phyloP scores from a whole-genome alignment of 176 grass and related monocot genomes.

The Zoysia japonica region DNA sequence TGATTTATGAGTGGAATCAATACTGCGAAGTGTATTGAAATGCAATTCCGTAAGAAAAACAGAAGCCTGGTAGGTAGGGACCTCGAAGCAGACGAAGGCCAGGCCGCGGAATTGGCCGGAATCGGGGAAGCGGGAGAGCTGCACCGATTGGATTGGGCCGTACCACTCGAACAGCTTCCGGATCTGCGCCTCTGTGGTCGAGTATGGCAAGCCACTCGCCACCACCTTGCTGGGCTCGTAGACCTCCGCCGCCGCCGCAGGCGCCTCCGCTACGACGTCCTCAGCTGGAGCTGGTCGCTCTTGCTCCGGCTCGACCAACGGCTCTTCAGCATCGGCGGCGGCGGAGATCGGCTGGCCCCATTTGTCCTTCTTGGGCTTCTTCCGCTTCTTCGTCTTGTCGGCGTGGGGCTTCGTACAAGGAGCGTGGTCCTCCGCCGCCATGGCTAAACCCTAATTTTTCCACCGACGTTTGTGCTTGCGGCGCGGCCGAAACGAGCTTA shows the following conservation, averaged over 20 bases:
- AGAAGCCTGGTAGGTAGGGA: constrained; percentile 11
- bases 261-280: not conserved
- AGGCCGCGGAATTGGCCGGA: constrained; percentile 88
- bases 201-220: constrained; percentile 85
- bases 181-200: constrained; percentile 68
- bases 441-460: constrained; percentile 46
- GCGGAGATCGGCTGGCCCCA: constrained; percentile 69
- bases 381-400: constrained; percentile 58
- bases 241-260: not conserved
- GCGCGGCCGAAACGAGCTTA: not conserved
- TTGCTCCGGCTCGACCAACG: constrained; percentile 22
- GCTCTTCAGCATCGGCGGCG: constrained; percentile 22
- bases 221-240: constrained; percentile 77
- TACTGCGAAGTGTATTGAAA: not conserved
- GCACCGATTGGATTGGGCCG: constrained; percentile 65
- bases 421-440: constrained; percentile 49
- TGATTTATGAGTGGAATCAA: not conserved
- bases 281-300: constrained; percentile 30
- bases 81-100: constrained; percentile 82
- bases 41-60: not conserved
- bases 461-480: not conserved
- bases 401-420: constrained; percentile 17
- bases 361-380: constrained; percentile 83
- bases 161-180: constrained; percentile 65
- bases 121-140: constrained; percentile 85